These are phyloP conservation scores for Melastoma malabathricum DNA, from an alignment of 345 rosid species.

Conservation along the genomic window DNA sequence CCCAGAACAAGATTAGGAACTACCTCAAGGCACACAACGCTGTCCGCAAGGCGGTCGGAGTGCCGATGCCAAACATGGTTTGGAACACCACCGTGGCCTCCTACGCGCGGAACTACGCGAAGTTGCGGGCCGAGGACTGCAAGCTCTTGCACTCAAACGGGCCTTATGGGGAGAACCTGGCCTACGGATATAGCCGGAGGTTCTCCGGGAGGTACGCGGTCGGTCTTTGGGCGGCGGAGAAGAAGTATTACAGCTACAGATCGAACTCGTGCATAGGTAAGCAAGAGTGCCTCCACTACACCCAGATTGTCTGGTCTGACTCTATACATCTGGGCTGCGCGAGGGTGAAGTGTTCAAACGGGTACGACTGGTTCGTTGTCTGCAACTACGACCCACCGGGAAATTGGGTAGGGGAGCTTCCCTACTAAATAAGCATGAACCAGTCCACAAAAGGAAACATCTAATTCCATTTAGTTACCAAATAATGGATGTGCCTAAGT, in stretches of 20 bases:
- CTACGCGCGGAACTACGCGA: conserved; percentile 32
- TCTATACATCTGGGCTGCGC: conserved; percentile 53
- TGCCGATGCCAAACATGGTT: conserved; percentile 16
- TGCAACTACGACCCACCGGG: conserved; percentile 64
- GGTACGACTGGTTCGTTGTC: conserved; percentile 26
- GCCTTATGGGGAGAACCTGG: conserved; percentile 60
- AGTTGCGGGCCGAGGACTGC: conserved; percentile 19
- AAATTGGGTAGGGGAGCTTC: conserved; percentile 24
- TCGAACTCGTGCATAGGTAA: conserved; percentile 38
- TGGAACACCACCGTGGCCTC: conserved; percentile 40
- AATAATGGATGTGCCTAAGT: too few relatives aligned
- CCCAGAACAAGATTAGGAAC: conserved; percentile 25
- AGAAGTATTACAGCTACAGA: conserved; percentile 26
- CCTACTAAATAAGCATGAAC: too few relatives aligned
- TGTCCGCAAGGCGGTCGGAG: conserved; percentile 29
- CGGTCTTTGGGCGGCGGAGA: conserved; percentile 41
- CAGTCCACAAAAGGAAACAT: too few relatives aligned
- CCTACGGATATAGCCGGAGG: conserved; percentile 18
- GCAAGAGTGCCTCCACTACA: conserved; percentile 48
- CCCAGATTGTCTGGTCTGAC: conserved; percentile 58
- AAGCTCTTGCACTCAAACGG: conserved; percentile 39
- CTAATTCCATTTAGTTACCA: too few relatives aligned
- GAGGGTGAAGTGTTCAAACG: conserved; percentile 37
- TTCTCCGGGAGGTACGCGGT: conserved; percentile 31
- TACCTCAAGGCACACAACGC: conserved; percentile 36